A percentile compares a stretch with the other conserved stretches of the same genome.
Evolutionary conservation across 2,329 filamentous ascomycete genomes (phyloP).

Genomic region (Talaromyces sp.): DNA sequence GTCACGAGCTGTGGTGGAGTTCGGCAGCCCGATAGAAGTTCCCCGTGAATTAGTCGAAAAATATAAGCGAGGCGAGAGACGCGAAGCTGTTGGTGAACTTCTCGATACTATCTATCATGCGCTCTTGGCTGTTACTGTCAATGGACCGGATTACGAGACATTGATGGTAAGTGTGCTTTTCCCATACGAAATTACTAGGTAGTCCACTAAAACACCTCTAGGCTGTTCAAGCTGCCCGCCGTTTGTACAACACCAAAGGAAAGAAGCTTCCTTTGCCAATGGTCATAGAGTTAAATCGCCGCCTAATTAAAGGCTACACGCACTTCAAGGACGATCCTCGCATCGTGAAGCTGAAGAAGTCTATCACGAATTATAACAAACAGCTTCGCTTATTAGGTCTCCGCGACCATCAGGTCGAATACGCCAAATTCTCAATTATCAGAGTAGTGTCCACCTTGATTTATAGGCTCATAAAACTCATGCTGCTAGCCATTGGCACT

Average conservation of each 20-base stretch:
- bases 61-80: slow-evolving; percentile 77
- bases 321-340: slow-evolving; percentile 88
- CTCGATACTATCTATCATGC: slow-evolving; percentile 84
- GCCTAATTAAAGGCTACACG: slow-evolving; percentile 86
- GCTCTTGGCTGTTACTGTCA: slow-evolving; percentile 84
- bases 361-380: slow-evolving; percentile 81
- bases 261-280: slow-evolving; percentile 90
- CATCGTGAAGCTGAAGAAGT: slow-evolving; percentile 70
- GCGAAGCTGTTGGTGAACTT: slow-evolving; percentile 82
- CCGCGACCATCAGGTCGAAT: slow-evolving; percentile 91
- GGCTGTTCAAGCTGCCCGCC: slow-evolving; percentile 88
- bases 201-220: slow-evolving; percentile 28
- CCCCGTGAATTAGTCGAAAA: slow-evolving; percentile 77
- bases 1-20: slow-evolving; percentile 92
- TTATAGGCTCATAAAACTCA: slow-evolving; percentile 76
- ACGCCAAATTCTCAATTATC: slow-evolving; percentile 76
- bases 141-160: slow-evolving; percentile 90
- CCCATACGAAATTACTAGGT: neutral
- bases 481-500: slow-evolving; percentile 73
- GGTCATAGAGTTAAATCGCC: slow-evolving; percentile 89
- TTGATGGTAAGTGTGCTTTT: slow-evolving; percentile 63
- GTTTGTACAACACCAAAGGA: slow-evolving; percentile 89
- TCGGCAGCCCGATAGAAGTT: slow-evolving; percentile 84
- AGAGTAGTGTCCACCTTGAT: slow-evolving; percentile 74
- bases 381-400: slow-evolving; percentile 82